Evolutionary conservation across 441 rosid genomes (phyloP).

Genomic region (Erysimum pusillum): DNA sequence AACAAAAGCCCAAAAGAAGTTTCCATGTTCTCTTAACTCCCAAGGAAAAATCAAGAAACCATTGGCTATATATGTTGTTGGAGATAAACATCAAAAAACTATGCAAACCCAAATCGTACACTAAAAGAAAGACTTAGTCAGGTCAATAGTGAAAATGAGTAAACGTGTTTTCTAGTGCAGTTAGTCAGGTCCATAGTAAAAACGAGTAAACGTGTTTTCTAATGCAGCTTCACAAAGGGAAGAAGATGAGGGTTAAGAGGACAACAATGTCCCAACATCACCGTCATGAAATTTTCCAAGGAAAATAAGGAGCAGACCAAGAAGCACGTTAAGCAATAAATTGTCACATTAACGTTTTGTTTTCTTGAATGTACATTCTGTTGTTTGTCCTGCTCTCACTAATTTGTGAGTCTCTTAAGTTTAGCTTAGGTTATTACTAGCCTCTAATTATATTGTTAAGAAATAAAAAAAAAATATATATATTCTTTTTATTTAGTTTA

Average conservation of each 20-base stretch:
- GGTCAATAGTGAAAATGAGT: too few relatives aligned
- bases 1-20: neutral
- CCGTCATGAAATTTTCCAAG: neutral
- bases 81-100: too few relatives aligned
- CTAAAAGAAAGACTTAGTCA: conserved; percentile 21
- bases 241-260: neutral
- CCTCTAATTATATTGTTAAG: neutral
- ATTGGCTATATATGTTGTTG: too few relatives aligned
- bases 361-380: too few relatives aligned
- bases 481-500: neutral
- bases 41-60: neutral
- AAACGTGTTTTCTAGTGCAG: too few relatives aligned
- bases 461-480: too few relatives aligned
- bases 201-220: neutral
- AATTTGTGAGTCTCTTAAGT: neutral
- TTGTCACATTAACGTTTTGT: too few relatives aligned
- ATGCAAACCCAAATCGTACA: neutral
- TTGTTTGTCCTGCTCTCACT: neutral
- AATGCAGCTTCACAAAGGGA: neutral
- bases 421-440: neutral
- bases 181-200: too few relatives aligned
- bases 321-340: conserved; percentile 3
- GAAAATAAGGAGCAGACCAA: neutral
- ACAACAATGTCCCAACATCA: too few relatives aligned
- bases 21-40: conserved; percentile 19